phyloP scores from a whole-genome alignment of 2,329 filamentous ascomycete genomes.

The Fusarium heterosporum region DNA sequence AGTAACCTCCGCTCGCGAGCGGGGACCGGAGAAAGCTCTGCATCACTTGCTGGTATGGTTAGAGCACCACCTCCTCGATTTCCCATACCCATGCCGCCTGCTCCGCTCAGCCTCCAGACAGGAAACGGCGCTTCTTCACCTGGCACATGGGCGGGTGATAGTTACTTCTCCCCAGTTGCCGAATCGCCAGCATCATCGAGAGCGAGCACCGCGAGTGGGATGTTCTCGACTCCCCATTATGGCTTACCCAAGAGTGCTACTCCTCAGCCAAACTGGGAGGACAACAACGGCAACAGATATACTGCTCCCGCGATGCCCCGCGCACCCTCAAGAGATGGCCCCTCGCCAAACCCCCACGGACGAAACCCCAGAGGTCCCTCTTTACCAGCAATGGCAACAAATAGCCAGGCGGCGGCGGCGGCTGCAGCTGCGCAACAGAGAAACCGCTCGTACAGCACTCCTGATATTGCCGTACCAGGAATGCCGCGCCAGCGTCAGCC shows the following conservation, averaged over 20 bases:
- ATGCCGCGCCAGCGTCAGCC: constrained; percentile 67
- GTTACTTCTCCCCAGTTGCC: constrained; percentile 90
- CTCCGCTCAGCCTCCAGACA: constrained; percentile 77
- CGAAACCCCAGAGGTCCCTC: constrained; percentile 81
- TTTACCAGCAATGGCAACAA: constrained; percentile 75
- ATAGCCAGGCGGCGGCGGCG: constrained; percentile 63
- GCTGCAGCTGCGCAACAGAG: constrained; percentile 71
- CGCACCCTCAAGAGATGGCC: constrained; percentile 81
- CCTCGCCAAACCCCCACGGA: constrained; percentile 73
- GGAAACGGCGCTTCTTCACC: constrained; percentile 66
- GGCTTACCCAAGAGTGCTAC: constrained; percentile 79
- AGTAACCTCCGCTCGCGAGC: too few relatives aligned
- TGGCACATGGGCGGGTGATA: constrained; percentile 73
- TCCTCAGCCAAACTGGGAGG: constrained; percentile 76
- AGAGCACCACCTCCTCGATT: constrained; percentile 77
- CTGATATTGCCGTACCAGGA: constrained; percentile 84
- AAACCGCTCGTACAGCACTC: constrained; percentile 92
- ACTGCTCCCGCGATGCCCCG: constrained; percentile 89
- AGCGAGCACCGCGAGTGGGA: constrained; percentile 79
- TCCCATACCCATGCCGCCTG: constrained; percentile 69
- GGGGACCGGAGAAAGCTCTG: constrained; percentile 76
- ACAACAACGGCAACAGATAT: constrained; percentile 82
- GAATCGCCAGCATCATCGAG: constrained; percentile 84
- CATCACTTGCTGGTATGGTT: constrained; percentile 67
- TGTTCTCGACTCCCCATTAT: constrained; percentile 69